A percentile compares a stretch with the other conserved stretches of the same genome.
Evolutionary conservation across 495 filamentous ascomycete species (phyloP).

Genomic region (Trichocladium antarcticum): DNA sequence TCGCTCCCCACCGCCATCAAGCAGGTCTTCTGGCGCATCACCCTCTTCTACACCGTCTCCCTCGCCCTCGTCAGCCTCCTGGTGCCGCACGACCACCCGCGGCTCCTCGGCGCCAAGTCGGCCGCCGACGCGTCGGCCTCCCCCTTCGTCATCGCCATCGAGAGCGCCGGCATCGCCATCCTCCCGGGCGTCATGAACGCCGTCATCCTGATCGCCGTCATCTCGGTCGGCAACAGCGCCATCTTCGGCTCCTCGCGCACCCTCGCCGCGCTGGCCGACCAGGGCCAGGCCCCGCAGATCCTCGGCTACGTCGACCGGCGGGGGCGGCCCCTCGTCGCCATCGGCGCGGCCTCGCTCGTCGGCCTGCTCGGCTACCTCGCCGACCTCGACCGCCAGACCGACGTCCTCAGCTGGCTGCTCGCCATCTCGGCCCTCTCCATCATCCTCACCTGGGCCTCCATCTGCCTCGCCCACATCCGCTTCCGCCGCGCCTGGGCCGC

Average conservation of each 20-base stretch:
- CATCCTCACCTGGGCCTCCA: conserved; percentile 88
- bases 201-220: conserved; percentile 77
- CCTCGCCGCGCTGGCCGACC: conserved; percentile 74
- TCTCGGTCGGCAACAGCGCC: conserved; percentile 79
- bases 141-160: conserved; percentile 82
- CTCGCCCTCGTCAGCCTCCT: conserved; percentile 63
- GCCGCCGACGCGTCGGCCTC: conserved; percentile 61
- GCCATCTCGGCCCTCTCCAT: conserved; percentile 79
- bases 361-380: conserved; percentile 75
- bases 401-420: conserved; percentile 78
- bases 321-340: conserved; percentile 68
- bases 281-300: conserved; percentile 66
- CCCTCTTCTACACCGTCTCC: conserved; percentile 72
- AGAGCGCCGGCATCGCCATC: conserved; percentile 62
- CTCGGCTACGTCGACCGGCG: conserved; percentile 74
- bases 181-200: conserved; percentile 80
- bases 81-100: conserved; percentile 54
- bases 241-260: conserved; percentile 83
- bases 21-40: conserved; percentile 94
- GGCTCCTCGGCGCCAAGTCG: conserved; percentile 45
- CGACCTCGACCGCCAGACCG: conserved; percentile 48
- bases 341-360: conserved; percentile 53
- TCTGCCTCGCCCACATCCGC: conserved; percentile 82
- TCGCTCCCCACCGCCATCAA: conserved; percentile 78
- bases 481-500: conserved; percentile 71